Percentiles rank a stretch among this genome's conserved stretches.
These are phyloP conservation scores for Coemansia sp. DNA, from an alignment of 192 early-diverging fungal genomes.

Conservation along the genomic window DNA sequence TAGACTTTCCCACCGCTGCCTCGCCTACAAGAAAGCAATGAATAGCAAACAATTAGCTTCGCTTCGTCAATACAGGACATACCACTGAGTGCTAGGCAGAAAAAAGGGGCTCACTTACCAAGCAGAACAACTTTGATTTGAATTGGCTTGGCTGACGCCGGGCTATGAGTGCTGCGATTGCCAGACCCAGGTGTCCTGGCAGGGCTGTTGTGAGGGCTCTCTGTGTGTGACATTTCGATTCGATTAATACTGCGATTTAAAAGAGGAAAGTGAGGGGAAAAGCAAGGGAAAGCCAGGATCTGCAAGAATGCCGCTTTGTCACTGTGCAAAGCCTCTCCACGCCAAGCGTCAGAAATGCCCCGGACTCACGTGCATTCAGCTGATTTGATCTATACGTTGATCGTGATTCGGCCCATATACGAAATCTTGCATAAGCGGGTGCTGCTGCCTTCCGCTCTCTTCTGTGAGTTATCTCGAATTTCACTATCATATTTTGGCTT, in stretches of 20 bases:
- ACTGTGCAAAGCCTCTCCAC: background rate
- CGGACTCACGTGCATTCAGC: background rate
- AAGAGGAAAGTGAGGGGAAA: background rate
- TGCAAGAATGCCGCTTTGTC: background rate
- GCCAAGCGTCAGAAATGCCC: background rate
- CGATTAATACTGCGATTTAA: background rate
- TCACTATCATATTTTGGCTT: background rate
- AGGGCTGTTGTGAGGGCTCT: slow-evolving; percentile 28
- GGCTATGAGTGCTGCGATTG: slow-evolving; percentile 16
- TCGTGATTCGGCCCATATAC: background rate
- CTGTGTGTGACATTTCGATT: slow-evolving; percentile 41
- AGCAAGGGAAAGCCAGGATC: background rate
- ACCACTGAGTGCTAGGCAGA: slow-evolving; percentile 4
- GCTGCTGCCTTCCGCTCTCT: background rate
- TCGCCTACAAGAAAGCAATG: slow-evolving; percentile 55
- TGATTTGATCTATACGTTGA: background rate
- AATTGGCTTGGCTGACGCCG: slow-evolving; percentile 66
- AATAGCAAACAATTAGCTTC: background rate
- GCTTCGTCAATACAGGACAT: background rate
- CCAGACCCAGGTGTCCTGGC: slow-evolving; percentile 7
- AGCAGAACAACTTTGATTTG: slow-evolving; percentile 98
- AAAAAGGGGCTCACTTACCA: slow-evolving; percentile 49
- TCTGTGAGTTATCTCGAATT: background rate
- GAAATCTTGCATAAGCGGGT: background rate
- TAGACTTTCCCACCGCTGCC: slow-evolving; percentile 98